These are phyloP conservation scores for Ustilago esculenta DNA, from an alignment of 1,284 basidiomycete genomes.

Conservation along the genomic window DNA sequence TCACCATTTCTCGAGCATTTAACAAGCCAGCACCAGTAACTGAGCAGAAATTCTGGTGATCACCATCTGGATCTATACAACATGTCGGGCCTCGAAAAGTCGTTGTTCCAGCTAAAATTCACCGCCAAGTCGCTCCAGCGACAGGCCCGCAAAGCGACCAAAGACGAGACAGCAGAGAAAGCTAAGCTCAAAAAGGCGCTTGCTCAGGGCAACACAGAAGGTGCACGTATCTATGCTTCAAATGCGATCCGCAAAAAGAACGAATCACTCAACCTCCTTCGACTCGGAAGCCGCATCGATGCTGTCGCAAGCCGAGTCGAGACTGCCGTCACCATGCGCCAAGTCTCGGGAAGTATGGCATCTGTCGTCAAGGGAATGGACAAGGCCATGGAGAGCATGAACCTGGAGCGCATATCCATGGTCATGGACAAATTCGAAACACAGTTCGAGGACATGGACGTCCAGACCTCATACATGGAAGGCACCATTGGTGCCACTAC, in stretches of 20 bases:
- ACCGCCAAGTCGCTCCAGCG: constrained; percentile 66
- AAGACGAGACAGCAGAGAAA: constrained; percentile 64
- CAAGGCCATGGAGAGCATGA: constrained; percentile 99
- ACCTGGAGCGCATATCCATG: constrained; percentile 92
- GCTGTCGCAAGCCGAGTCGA: constrained; percentile 96
- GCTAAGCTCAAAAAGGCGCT: constrained; percentile 75
- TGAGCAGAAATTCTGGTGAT: too few species aligned
- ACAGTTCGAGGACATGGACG: constrained; percentile 96
- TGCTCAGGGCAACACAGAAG: constrained; percentile 94
- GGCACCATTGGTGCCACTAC: constrained; percentile 93
- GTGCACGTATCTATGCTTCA: constrained; percentile 97
- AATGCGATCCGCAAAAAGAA: constrained; percentile 99
- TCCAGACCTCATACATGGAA: constrained; percentile 98
- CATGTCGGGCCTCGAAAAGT: constrained; percentile 56
- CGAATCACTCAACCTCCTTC: constrained; percentile 80
- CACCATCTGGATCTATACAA: too few species aligned
- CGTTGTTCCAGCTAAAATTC: constrained; percentile 67
- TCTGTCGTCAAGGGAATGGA: constrained; percentile 98
- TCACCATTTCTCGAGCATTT: too few species aligned
- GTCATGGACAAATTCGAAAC: constrained; percentile 99
- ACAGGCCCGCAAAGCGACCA: constrained; percentile 63
- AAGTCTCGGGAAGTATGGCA: constrained; percentile 88
- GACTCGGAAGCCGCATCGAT: constrained; percentile 76
- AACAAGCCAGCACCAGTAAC: too few species aligned
- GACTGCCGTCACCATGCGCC: constrained; percentile 97